Percentiles rank a stretch among this genome's conserved stretches.
Evolutionary conservation across 2,329 filamentous ascomycete genomes (phyloP).

Genomic region (Aspergillus sp.): DNA sequence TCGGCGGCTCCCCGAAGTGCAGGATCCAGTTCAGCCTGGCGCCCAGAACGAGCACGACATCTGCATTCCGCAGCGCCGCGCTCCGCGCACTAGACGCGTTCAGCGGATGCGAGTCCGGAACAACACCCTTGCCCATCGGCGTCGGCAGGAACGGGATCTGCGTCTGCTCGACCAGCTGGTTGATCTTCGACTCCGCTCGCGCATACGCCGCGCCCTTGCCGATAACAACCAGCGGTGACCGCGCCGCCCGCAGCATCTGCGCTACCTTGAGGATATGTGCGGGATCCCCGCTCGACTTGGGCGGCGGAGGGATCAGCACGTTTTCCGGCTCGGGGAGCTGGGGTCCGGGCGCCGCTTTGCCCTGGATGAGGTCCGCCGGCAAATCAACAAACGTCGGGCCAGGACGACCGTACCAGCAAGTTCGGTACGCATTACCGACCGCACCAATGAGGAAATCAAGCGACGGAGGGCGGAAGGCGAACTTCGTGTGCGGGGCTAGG

Average conservation of each 20-base stretch:
- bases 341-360: constrained; percentile 13
- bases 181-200: constrained; percentile 39
- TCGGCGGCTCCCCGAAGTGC: constrained; percentile 46
- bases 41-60: constrained; percentile 47
- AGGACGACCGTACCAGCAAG: constrained; percentile 46
- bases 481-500: constrained; percentile 45
- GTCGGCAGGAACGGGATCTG: constrained; percentile 48
- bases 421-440: constrained; percentile 44
- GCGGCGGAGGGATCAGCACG: constrained; percentile 27
- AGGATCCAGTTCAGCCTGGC: constrained; percentile 52
- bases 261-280: constrained; percentile 34
- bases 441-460: constrained; percentile 39
- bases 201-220: constrained; percentile 50
- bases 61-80: constrained; percentile 44
- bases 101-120: constrained; percentile 44
- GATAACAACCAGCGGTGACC: constrained; percentile 44
- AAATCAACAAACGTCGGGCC: constrained; percentile 47
- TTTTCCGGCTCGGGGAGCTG: constrained; percentile 17
- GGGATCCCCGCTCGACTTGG: constrained; percentile 39
- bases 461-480: constrained; percentile 38
- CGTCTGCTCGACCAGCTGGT: constrained; percentile 38
- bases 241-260: constrained; percentile 38
- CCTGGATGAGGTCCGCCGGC: constrained; percentile 48
- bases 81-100: constrained; percentile 48
- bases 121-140: constrained; percentile 51